Conservation (phyloP, 768 basidiomycete species). For the Leccinellum rugosiceps region DNA sequence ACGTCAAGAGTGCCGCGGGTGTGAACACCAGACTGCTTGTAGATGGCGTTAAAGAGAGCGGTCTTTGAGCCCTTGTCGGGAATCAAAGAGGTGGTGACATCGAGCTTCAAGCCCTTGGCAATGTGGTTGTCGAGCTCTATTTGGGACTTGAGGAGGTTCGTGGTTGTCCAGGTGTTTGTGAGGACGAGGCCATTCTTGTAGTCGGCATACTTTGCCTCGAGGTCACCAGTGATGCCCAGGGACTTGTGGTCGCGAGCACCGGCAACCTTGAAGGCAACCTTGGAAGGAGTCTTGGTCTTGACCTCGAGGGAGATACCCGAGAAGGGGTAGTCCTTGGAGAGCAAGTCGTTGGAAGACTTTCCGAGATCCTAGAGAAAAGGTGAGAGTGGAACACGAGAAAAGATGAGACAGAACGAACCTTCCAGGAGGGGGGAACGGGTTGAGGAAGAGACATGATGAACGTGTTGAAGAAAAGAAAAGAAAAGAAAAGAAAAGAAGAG, state of each 20-base stretch:
- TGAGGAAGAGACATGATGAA: constrained; percentile 83
- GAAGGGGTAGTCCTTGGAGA: constrained; percentile 91
- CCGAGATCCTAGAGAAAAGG: constrained; percentile 72
- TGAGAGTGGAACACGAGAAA: neutral
- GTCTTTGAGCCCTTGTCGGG: constrained; percentile 87
- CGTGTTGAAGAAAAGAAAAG: constrained; percentile 14
- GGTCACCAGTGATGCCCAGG: constrained; percentile 74
- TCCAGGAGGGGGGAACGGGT: constrained; percentile 96
- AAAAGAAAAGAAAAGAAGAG: neutral
- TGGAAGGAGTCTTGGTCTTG: constrained; percentile 85
- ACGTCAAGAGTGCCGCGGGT: constrained; percentile 86
- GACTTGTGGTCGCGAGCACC: constrained; percentile 79
- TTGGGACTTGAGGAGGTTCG: constrained; percentile 87
- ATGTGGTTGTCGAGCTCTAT: constrained; percentile 97
- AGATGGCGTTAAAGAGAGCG: constrained; percentile 77
- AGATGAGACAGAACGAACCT: constrained; percentile 43
- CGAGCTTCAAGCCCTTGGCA: constrained; percentile 96
- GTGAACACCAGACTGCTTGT: constrained; percentile 97
- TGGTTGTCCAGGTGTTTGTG: constrained; percentile 95
- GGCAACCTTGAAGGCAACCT: constrained; percentile 90
- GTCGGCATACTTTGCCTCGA: constrained; percentile 94
- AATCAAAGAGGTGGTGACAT: constrained; percentile 75
- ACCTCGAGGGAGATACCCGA: constrained; percentile 69
- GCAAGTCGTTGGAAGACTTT: constrained; percentile 94
- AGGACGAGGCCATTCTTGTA: constrained; percentile 89